phyloP scores from a whole-genome alignment of 306 rosid species.

The Begonia masoniana region DNA sequence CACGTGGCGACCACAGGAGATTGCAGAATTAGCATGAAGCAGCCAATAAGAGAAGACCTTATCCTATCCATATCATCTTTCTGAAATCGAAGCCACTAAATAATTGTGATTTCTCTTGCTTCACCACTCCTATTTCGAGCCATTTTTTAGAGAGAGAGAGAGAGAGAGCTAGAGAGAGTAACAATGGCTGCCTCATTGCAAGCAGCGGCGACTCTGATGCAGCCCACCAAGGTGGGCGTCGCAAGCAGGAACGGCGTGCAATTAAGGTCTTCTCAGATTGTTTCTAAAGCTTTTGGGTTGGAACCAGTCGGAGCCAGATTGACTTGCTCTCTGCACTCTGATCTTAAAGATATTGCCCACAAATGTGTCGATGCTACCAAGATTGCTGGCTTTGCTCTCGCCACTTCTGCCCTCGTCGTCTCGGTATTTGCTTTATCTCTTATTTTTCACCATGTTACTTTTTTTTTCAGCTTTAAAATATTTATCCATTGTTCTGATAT shows the following conservation, averaged over 20 bases:
- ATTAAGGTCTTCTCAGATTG: constrained; percentile 44
- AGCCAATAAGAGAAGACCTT: constrained; percentile 70
- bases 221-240: constrained; percentile 49
- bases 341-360: constrained; percentile 54
- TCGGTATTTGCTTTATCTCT: constrained; percentile 38
- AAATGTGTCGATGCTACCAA: constrained; percentile 70
- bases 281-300: constrained; percentile 35
- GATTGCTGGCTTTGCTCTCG: constrained; percentile 92
- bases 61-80: constrained; percentile 66
- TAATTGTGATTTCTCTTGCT: constrained; percentile 7
- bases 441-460: neutral
- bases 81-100: constrained; percentile 31
- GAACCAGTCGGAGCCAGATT: constrained; percentile 26
- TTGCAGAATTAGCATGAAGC: constrained; percentile 20
- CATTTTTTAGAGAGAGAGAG: constrained; percentile 4
- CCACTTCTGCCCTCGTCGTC: constrained; percentile 93
- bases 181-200: constrained; percentile 87
- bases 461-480: neutral
- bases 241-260: constrained; percentile 15
- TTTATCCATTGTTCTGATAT: too few species aligned
- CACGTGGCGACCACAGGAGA: constrained; percentile 29
- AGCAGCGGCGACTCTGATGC: constrained; percentile 88
- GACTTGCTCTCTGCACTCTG: constrained; percentile 42
- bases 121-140: constrained; percentile 6
- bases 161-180: neutral